Evolutionary conservation across 805 yeast species (phyloP), one percentile per base, ranked within the genome.

Genomic region (Maudiozyma serrabonitensis): DNA sequence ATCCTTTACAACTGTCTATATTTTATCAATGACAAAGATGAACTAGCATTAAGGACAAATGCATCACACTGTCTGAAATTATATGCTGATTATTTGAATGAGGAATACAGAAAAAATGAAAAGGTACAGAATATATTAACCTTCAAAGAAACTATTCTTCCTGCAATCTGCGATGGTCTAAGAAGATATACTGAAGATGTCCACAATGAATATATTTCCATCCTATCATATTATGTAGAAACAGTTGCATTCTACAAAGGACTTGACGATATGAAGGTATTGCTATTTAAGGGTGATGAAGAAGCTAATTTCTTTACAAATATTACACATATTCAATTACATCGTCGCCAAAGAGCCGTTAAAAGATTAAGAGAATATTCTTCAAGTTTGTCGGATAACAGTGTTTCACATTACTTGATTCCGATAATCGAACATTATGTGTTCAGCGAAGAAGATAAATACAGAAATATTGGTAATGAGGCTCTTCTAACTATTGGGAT

Each of bases 371-470:
- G 75, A 11, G 80, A 73, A 5, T 58, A 74, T 41, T 75, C 79
- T 6, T 50, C 63, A 19, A 54, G 70, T 6, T 64, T 90, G 6
- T 65, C 77, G 0, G 78, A 78, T 25, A 68, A 70, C 37, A 82
- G 80, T 56, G 78, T 91, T 48, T 75, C 95, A 0, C 93, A 87
- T 59, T 89, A 84, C 62, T 59, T 93, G 41, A 68, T 93, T 49
- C 98, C 99, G 4, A 77, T 90, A 54, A 74, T 90, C 52, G 98
- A 93, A 69, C 81, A 79, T 53, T 88, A 82, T 66, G 88, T 85
- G 1, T 75, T 73, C 51, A 74, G 79, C 52, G 66, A 71, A 1
- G 80, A 75, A 37, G 87, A 82, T 39, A 81, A 77, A 54, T 69
- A 72, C 49, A 73, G 83, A 60, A 79, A 80, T 55, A 68, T 85